Percentiles rank a stretch among this genome's conserved stretches.
phyloP scores from a whole-genome alignment of 179 eudicot genomes.

The Heliamphora pulchella region DNA sequence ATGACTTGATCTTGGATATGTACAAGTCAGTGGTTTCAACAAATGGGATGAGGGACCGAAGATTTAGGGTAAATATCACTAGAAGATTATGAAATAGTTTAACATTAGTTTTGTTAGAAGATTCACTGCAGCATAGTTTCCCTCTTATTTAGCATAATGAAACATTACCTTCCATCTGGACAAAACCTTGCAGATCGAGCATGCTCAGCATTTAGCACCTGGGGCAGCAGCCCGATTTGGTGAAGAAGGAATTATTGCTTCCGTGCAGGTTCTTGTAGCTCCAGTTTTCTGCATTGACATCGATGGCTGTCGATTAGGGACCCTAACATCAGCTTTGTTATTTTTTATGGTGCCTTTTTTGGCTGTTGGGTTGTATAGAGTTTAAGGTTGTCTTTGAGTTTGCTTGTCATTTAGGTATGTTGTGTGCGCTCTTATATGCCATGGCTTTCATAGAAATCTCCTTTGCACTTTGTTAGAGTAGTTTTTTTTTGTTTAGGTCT shows the following conservation, averaged over 20 bases:
- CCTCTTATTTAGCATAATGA: background rate
- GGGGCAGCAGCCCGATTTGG: slow-evolving; percentile 66
- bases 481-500: background rate
- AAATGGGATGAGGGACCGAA: slow-evolving; percentile 72
- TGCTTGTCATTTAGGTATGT: background rate
- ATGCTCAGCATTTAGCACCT: slow-evolving; percentile 89
- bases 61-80: slow-evolving; percentile 59
- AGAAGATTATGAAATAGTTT: background rate
- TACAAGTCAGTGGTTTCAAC: slow-evolving; percentile 58
- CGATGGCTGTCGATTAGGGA: background rate
- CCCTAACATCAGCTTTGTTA: background rate
- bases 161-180: slow-evolving; percentile 8
- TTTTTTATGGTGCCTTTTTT: background rate
- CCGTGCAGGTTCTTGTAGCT: slow-evolving; percentile 67
- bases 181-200: slow-evolving; percentile 69
- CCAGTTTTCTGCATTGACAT: slow-evolving; percentile 8
- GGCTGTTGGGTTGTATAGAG: too few relatives aligned
- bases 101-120: background rate
- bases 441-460: background rate
- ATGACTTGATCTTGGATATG: slow-evolving; percentile 75
- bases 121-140: slow-evolving; percentile 4
- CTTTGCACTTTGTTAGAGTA: background rate
- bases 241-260: slow-evolving; percentile 65
- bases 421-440: background rate
- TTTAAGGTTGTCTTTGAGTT: background rate